Conservation (phyloP, 2,329 filamentous ascomycete genomes). For the Neofusicoccum parvum region DNA sequence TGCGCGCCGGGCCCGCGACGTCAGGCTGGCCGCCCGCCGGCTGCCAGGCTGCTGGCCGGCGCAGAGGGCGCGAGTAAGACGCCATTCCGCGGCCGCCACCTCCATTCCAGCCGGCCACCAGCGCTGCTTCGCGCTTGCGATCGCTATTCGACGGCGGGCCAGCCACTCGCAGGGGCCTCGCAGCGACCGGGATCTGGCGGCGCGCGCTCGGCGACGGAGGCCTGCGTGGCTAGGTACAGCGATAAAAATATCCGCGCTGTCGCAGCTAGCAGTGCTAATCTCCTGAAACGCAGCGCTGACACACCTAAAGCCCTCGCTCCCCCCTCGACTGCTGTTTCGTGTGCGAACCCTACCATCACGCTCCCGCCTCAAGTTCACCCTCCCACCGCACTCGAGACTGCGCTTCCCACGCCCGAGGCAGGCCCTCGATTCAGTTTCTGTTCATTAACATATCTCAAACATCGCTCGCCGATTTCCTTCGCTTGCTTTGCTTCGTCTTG, state of each 20-base stretch:
- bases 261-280: slow-evolving; percentile 20
- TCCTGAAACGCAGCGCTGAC: slow-evolving; percentile 22
- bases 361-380: slow-evolving; percentile 13
- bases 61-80: slow-evolving; percentile 12
- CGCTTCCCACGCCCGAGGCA: slow-evolving; percentile 18
- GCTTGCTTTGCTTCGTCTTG: slow-evolving; percentile 19
- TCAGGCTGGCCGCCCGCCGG: too few species aligned
- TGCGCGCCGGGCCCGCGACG: too few species aligned
- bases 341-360: slow-evolving; percentile 17
- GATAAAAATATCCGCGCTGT: slow-evolving; percentile 19
- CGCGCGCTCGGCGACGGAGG: slow-evolving; percentile 17
- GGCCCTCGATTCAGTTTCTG: slow-evolving; percentile 22
- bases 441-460: slow-evolving; percentile 22
- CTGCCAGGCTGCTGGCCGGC: too few species aligned
- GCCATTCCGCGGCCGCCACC: slow-evolving; percentile 19
- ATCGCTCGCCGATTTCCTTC: slow-evolving; percentile 19
- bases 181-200: slow-evolving; percentile 19
- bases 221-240: slow-evolving; percentile 19
- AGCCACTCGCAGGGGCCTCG: slow-evolving; percentile 19
- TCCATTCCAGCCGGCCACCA: slow-evolving; percentile 8
- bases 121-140: slow-evolving; percentile 6
- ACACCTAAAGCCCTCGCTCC: slow-evolving; percentile 22
- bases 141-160: slow-evolving; percentile 19
- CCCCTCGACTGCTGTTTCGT: slow-evolving; percentile 22
- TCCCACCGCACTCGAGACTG: slow-evolving; percentile 16